Evolutionary conservation across 352 stramenopile species (phyloP).

Genomic region (Saprolegnia diclina): DNA sequence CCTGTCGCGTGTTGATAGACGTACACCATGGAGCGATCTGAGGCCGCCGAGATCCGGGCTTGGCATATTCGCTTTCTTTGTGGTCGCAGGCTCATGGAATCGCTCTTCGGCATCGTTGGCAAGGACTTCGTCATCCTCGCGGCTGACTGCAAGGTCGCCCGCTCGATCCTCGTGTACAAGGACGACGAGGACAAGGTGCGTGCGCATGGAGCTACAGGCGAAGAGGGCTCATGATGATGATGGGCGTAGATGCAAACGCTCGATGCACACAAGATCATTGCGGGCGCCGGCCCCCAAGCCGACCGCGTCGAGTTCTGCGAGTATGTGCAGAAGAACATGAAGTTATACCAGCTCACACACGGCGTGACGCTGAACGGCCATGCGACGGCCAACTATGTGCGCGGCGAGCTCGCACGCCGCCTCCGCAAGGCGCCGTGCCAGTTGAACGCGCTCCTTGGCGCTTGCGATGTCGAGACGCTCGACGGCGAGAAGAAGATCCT

Average conservation of each 20-base stretch:
- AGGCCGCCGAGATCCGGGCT: constrained; percentile 7
- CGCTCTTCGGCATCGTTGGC: constrained; percentile 83
- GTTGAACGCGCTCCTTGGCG: constrained; percentile 78
- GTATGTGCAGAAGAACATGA: constrained; percentile 90
- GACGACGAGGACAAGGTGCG: constrained; percentile 89
- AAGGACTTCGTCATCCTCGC: constrained; percentile 90
- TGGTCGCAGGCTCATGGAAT: constrained; percentile 51
- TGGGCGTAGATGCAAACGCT: constrained; percentile 52
- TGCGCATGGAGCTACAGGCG: constrained; percentile 18
- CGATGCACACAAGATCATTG: constrained; percentile 79
- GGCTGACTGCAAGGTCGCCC: constrained; percentile 84
- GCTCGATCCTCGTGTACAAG: constrained; percentile 91
- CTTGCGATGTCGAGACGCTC: constrained; percentile 31
- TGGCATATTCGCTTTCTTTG: constrained; percentile 22
- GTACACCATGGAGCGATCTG: neutral
- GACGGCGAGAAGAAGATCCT: constrained; percentile 32
- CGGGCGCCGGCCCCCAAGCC: constrained; percentile 64
- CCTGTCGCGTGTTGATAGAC: neutral
- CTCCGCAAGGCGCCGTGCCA: constrained; percentile 80
- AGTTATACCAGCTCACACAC: constrained; percentile 86
- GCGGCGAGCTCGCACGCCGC: constrained; percentile 68
- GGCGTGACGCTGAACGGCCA: constrained; percentile 75
- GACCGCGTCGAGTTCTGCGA: constrained; percentile 80
- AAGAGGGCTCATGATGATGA: neutral
- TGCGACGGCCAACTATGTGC: constrained; percentile 81